Evolutionary conservation across 139 green algal genomes (phyloP).

Genomic region (Coelastrella sp.): DNA sequence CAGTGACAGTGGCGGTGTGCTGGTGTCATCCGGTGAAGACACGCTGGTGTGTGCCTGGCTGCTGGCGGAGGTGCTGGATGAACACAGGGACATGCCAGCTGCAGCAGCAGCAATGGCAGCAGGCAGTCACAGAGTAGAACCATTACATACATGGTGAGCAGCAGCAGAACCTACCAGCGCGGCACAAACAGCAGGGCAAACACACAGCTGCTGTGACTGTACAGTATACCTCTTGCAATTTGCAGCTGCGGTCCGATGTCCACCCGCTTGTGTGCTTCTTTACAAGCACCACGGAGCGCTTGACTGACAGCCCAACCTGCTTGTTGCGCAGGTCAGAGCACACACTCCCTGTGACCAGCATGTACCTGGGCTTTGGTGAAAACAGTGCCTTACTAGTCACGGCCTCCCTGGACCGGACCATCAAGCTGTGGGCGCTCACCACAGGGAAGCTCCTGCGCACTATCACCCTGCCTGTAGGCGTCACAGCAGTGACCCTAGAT

Average conservation of each 20-base stretch:
- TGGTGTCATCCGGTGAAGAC: constrained; percentile 90
- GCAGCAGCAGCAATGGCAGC: constrained; percentile 6
- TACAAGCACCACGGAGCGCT: background rate
- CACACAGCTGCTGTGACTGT: too few species aligned
- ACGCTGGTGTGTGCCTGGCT: constrained; percentile 84
- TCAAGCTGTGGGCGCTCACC: constrained; percentile 77
- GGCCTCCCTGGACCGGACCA: constrained; percentile 80
- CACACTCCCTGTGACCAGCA: constrained; percentile 83
- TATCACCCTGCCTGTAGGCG: constrained; percentile 70
- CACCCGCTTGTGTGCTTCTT: background rate
- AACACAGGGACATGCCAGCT: background rate
- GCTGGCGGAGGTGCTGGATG: constrained; percentile 82
- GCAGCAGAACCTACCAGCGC: background rate
- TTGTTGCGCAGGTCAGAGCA: constrained; percentile 80
- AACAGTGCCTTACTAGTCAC: constrained; percentile 72
- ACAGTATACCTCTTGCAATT: too few species aligned
- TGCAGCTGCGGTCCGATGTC: too few species aligned
- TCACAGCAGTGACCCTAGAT: constrained; percentile 75
- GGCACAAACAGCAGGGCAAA: too few species aligned
- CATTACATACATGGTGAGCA: constrained; percentile 80
- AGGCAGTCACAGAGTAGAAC: constrained; percentile 45
- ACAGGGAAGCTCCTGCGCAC: constrained; percentile 71
- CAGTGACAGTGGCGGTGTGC: constrained; percentile 67
- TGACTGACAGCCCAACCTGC: background rate
- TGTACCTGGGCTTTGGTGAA: constrained; percentile 71